Evolutionary conservation across 768 basidiomycete genomes (phyloP).

Genomic region (Dacryopinax spathularia): DNA sequence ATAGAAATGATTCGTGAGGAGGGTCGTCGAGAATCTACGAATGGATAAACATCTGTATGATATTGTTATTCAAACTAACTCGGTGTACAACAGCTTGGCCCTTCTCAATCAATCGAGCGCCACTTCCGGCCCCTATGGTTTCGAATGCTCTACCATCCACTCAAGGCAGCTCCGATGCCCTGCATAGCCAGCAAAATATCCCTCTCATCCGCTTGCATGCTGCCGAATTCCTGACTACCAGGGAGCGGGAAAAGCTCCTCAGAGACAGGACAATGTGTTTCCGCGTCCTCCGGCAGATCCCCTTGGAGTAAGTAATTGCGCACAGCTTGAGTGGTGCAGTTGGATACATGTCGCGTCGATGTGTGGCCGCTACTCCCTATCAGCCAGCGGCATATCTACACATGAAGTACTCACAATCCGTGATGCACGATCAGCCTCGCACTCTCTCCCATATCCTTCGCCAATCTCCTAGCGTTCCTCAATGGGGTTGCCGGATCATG

Average conservation of each 20-base stretch:
- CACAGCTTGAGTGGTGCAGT: neutral
- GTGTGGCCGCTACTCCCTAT: neutral
- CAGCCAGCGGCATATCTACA: neutral
- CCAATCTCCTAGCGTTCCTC: neutral
- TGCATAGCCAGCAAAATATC: neutral
- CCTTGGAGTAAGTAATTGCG: neutral
- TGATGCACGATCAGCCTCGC: conserved; percentile 1
- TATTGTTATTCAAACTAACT: neutral
- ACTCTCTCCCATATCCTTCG: neutral
- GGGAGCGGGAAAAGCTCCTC: neutral
- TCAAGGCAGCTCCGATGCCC: neutral
- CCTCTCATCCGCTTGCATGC: neutral
- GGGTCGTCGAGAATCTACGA: no score
- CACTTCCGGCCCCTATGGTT: no score
- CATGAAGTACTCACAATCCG: neutral
- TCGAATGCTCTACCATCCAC: no score
- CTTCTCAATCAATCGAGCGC: neutral
- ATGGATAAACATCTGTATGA: no score
- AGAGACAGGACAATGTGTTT: neutral
- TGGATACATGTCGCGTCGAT: neutral
- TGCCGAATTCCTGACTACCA: neutral
- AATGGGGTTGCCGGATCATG: neutral
- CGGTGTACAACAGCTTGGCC: neutral
- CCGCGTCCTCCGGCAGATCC: neutral
- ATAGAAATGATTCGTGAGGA: no score